These are phyloP conservation scores for Neophaeococcomyces mojaviensis DNA, from an alignment of 2,329 filamentous ascomycete species.

Conservation along the genomic window DNA sequence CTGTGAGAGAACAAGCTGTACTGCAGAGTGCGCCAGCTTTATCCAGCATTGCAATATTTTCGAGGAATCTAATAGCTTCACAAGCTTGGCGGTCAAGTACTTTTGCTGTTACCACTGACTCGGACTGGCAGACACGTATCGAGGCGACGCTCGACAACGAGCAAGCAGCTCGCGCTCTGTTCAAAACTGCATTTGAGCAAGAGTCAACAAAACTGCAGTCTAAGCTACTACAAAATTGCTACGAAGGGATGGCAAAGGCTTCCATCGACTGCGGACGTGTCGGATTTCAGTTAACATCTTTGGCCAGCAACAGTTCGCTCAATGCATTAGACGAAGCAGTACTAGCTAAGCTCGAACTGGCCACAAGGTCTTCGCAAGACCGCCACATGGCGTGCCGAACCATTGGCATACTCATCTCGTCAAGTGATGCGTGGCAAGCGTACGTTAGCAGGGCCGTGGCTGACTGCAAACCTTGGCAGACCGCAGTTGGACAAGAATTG, in stretches of 20 bases:
- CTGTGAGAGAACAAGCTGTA: slow-evolving; percentile 27
- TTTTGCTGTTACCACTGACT: slow-evolving; percentile 52
- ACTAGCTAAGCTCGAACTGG: slow-evolving; percentile 2
- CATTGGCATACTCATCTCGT: slow-evolving; percentile 69
- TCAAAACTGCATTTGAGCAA: slow-evolving; percentile 24
- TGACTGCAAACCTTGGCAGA: slow-evolving; percentile 41
- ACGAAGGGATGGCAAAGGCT: slow-evolving; percentile 35
- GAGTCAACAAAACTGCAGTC: slow-evolving; percentile 28
- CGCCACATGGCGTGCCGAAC: slow-evolving; percentile 61
- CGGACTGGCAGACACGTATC: slow-evolving; percentile 77
- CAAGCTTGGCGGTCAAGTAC: slow-evolving; percentile 44
- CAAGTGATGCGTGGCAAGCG: slow-evolving; percentile 32
- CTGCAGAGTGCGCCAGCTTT: slow-evolving; percentile 47
- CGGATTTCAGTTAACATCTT: slow-evolving; percentile 49
- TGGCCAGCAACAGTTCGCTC: slow-evolving; percentile 48
- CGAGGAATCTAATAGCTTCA: slow-evolving; percentile 53
- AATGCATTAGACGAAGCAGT: slow-evolving; percentile 32
- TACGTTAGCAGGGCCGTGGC: slow-evolving; percentile 10
- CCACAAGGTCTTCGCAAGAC: slow-evolving; percentile 60
- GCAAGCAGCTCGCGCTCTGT: slow-evolving; percentile 12
- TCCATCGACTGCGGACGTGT: slow-evolving; percentile 40
- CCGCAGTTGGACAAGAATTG: slow-evolving; percentile 51
- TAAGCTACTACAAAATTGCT: slow-evolving; percentile 37
- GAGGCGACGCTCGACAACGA: slow-evolving; percentile 47
- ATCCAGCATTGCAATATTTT: slow-evolving; percentile 62